These are phyloP conservation scores for Corniculantispora saksenae DNA, from an alignment of 2,329 filamentous ascomycete species.

Conservation along the genomic window DNA sequence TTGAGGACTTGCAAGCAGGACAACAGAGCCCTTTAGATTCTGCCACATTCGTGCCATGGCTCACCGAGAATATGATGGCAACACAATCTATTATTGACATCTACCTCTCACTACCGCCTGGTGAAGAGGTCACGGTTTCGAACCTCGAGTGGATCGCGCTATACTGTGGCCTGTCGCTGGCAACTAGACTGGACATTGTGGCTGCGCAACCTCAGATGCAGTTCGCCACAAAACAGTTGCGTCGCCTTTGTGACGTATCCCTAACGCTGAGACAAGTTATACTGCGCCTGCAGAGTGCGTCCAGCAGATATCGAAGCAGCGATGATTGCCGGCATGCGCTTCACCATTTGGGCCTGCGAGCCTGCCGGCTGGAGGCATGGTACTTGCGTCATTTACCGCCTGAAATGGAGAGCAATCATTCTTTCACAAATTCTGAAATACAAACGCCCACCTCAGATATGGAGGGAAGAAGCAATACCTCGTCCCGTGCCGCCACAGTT, in stretches of 20 bases:
- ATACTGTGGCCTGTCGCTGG: slow-evolving; percentile 32
- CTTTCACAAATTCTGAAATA: background rate
- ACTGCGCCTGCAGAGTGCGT: slow-evolving; percentile 29
- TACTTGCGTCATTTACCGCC: background rate
- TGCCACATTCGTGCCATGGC: slow-evolving; percentile 27
- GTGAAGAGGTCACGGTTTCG: slow-evolving; percentile 30
- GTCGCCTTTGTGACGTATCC: slow-evolving; percentile 32
- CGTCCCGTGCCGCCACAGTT: background rate
- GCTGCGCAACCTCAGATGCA: slow-evolving; percentile 29
- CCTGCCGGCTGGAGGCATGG: background rate
- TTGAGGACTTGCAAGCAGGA: slow-evolving; percentile 22
- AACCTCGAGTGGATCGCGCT: slow-evolving; percentile 36
- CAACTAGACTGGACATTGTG: slow-evolving; percentile 33
- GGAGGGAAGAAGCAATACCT: background rate
- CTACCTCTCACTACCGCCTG: slow-evolving; percentile 29
- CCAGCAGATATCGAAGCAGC: background rate
- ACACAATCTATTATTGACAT: slow-evolving; percentile 33
- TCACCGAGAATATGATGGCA: slow-evolving; percentile 34
- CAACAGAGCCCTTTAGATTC: background rate
- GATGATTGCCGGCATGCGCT: background rate
- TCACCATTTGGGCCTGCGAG: background rate
- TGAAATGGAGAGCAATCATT: background rate
- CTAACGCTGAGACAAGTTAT: slow-evolving; percentile 33
- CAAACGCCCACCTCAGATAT: background rate
- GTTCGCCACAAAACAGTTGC: slow-evolving; percentile 29